phyloP scores from a whole-genome alignment of 164 flowering plant genomes.

The Litsea cubeba region DNA sequence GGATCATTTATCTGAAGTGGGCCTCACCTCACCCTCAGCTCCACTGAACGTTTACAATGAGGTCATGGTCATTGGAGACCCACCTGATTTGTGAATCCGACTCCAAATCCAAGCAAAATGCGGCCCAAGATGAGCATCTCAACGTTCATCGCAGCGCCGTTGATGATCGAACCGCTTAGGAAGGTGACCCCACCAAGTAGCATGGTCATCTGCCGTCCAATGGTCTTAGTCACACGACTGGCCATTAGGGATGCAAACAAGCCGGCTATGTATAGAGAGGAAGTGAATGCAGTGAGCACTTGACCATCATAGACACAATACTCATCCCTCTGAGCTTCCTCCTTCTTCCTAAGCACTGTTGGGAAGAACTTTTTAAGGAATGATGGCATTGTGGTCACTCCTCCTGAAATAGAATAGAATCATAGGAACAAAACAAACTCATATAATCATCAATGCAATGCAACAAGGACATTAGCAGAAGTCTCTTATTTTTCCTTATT shows the following conservation, averaged over 20 bases:
- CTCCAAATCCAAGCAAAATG: conserved; percentile 62
- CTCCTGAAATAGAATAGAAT: conserved; percentile 33
- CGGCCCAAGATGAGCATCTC: conserved; percentile 61
- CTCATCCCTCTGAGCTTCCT: conserved; percentile 39
- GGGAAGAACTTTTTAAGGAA: conserved; percentile 68
- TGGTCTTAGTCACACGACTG: conserved; percentile 34
- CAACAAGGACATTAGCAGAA: neutral
- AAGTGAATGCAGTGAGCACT: conserved; percentile 55
- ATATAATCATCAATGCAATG: neutral
- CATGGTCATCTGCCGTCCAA: conserved; percentile 55
- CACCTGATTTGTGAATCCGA: conserved; percentile 82
- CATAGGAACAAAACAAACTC: neutral
- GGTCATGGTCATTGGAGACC: neutral
- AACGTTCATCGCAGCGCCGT: conserved; percentile 46
- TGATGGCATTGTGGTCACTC: conserved; percentile 74
- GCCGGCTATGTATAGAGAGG: conserved; percentile 63
- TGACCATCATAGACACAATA: conserved; percentile 69
- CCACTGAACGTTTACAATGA: too few species aligned
- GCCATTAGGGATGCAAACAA: conserved; percentile 49
- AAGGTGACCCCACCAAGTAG: conserved; percentile 51
- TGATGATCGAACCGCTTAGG: conserved; percentile 50
- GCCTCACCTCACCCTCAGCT: too few species aligned
- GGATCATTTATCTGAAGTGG: too few species aligned
- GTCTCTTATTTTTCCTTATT: too few species aligned
- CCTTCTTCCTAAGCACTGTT: conserved; percentile 34